These are phyloP conservation scores for Starmerella gropengiesseri DNA, from an alignment of 805 yeast species.

Conservation along the genomic window DNA sequence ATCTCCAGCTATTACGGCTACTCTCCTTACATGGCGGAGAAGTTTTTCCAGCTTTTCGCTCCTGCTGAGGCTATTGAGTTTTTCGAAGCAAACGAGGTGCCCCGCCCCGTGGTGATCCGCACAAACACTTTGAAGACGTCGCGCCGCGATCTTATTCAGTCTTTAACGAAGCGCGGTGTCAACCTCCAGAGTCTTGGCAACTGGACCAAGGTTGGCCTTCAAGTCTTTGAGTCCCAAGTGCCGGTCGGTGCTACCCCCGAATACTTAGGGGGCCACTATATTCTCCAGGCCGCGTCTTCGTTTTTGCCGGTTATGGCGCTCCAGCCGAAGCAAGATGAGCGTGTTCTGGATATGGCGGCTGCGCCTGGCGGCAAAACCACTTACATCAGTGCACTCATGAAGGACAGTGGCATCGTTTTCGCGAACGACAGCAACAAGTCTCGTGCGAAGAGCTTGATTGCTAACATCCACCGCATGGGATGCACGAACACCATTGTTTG, in stretches of 20 bases:
- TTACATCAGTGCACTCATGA: slow-evolving; percentile 89
- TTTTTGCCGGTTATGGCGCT: slow-evolving; percentile 96
- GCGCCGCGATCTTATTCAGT: slow-evolving; percentile 91
- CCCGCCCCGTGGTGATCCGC: slow-evolving; percentile 93
- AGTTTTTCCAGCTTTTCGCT: slow-evolving; percentile 78
- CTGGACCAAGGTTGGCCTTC: slow-evolving; percentile 98
- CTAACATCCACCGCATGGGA: slow-evolving; percentile 93
- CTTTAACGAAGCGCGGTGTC: slow-evolving; percentile 91
- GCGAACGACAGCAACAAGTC: slow-evolving; percentile 97
- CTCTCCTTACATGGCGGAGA: slow-evolving; percentile 82
- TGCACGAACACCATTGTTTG: slow-evolving; percentile 94
- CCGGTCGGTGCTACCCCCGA: slow-evolving; percentile 99
- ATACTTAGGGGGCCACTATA: slow-evolving; percentile 94
- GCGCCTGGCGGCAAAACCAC: slow-evolving; percentile 99
- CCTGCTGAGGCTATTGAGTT: slow-evolving; percentile 97
- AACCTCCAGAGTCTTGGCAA: slow-evolving; percentile 93
- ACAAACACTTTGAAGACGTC: slow-evolving; percentile 93
- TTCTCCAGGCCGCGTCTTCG: slow-evolving; percentile 96
- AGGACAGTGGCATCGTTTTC: slow-evolving; percentile 92
- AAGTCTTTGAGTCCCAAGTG: slow-evolving; percentile 96
- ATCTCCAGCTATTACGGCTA: slow-evolving; percentile 92
- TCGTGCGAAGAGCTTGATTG: slow-evolving; percentile 90
- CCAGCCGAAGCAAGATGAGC: slow-evolving; percentile 93
- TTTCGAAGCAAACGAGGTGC: slow-evolving; percentile 95
- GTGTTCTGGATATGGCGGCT: slow-evolving; percentile 96